phyloP scores from a whole-genome alignment of 2,329 filamentous ascomycete genomes.

The Calonectria crousiana region DNA sequence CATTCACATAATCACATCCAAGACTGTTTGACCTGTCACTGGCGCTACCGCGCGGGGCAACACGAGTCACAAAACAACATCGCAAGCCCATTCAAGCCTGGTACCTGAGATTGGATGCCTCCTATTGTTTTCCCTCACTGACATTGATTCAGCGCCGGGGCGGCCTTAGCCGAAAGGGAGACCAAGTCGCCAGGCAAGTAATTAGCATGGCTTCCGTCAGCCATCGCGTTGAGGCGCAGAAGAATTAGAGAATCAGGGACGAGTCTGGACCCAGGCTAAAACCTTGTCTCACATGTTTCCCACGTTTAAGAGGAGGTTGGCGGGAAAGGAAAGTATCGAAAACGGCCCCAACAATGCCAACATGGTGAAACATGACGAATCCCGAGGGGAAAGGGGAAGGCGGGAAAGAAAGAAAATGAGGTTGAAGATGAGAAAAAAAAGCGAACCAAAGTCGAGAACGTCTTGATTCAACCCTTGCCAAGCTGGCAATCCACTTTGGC shows the following conservation, averaged over 20 bases:
- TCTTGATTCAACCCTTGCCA: not conserved
- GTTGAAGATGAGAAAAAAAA: not conserved
- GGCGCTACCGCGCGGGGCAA: not conserved
- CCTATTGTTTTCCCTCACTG: not conserved
- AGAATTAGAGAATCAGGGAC: not conserved
- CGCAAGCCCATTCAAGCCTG: not conserved
- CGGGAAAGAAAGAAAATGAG: not conserved
- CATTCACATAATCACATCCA: not conserved
- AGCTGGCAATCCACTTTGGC: conserved; percentile 9
- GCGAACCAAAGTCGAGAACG: conserved; percentile 18
- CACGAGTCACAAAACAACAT: not conserved
- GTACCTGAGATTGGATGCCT: not conserved
- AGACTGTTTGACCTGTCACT: not conserved
- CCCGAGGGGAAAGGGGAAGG: not conserved
- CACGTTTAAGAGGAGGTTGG: not conserved
- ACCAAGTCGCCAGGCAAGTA: not conserved
- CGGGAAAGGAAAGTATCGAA: not conserved
- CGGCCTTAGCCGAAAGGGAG: not conserved
- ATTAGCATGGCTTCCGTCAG: not conserved
- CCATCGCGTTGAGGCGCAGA: conserved; percentile 4
- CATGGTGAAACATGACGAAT: not conserved
- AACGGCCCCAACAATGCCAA: not conserved
- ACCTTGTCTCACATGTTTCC: not conserved
- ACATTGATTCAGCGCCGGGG: not conserved
- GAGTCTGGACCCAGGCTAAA: not conserved